phyloP scores from a whole-genome alignment of 225 moss, liverwort and hornwort species.

The Sphagnum tenellum region DNA sequence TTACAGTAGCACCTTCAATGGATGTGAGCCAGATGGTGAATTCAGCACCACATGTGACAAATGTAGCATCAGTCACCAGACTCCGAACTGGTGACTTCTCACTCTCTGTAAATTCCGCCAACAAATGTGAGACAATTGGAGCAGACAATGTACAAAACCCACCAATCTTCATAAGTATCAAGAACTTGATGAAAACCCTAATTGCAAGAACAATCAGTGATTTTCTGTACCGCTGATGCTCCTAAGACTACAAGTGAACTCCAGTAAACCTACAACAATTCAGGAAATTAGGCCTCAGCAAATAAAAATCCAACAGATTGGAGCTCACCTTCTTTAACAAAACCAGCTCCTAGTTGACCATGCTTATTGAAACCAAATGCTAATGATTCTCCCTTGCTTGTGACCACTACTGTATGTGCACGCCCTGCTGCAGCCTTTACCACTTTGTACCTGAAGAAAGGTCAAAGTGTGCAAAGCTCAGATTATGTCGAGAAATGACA shows the following conservation, averaged over 20 bases:
- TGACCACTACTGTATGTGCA: constrained; percentile 65
- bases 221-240: constrained; percentile 2
- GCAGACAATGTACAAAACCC: too few relatives aligned
- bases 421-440: constrained; percentile 81
- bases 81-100: constrained; percentile 88
- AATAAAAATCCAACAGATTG: not conserved
- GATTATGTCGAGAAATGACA: not conserved
- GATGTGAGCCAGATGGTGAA: constrained; percentile 85
- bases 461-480: not conserved
- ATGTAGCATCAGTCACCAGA: constrained; percentile 68
- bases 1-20: constrained; percentile 48
- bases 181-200: too few relatives aligned
- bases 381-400: constrained; percentile 58
- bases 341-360: constrained; percentile 78
- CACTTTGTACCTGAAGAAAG: constrained; percentile 54
- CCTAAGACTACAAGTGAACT: not conserved
- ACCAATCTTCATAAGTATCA: too few relatives aligned
- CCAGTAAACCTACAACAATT: not conserved
- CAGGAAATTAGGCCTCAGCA: not conserved
- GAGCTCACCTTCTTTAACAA: constrained; percentile 75
- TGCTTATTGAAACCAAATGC: constrained; percentile 96
- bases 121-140: too few relatives aligned
- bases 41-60: constrained; percentile 85
- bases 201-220: not conserved
- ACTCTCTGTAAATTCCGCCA: constrained; percentile 30